Percentiles rank a stretch among this genome's conserved stretches.
phyloP scores from a whole-genome alignment of 2,329 filamentous ascomycete species.

The Exophiala calicioides region DNA sequence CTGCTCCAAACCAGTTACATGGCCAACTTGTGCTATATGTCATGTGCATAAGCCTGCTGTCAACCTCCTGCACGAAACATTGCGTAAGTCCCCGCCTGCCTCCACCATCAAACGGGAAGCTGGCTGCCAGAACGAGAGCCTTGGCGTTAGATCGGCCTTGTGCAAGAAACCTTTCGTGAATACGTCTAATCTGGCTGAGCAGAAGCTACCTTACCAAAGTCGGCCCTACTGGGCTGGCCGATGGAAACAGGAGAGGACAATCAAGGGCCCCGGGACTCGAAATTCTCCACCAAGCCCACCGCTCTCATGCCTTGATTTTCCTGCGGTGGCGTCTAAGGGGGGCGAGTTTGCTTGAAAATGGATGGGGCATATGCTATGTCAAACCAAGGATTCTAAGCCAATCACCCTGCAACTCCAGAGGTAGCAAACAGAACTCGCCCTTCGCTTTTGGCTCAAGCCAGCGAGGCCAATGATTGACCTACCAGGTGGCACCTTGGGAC shows the following conservation, averaged over 20 bases:
- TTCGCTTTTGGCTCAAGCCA: constrained; percentile 10
- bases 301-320: not conserved
- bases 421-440: constrained; percentile 23
- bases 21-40: constrained; percentile 13
- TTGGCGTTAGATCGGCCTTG: no score
- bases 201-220: no score
- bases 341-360: constrained; percentile 18
- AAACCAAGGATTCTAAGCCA: constrained; percentile 16
- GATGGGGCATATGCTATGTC: constrained; percentile 18
- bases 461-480: not conserved
- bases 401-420: constrained; percentile 10
- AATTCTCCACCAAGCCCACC: no score
- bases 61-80: constrained; percentile 10
- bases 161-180: no score
- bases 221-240: no score
- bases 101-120: not conserved
- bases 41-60: constrained; percentile 19
- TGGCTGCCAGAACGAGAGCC: not conserved
- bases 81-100: constrained; percentile 3
- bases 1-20: constrained; percentile 7
- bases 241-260: no score
- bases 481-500: constrained; percentile 10
- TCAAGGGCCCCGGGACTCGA: constrained; percentile 10
- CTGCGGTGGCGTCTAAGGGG: constrained; percentile 4
- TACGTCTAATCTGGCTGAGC: no score